These are phyloP conservation scores for Kingdonia uniflora DNA, from an alignment of 164 flowering plant genomes.

Conservation along the genomic window DNA sequence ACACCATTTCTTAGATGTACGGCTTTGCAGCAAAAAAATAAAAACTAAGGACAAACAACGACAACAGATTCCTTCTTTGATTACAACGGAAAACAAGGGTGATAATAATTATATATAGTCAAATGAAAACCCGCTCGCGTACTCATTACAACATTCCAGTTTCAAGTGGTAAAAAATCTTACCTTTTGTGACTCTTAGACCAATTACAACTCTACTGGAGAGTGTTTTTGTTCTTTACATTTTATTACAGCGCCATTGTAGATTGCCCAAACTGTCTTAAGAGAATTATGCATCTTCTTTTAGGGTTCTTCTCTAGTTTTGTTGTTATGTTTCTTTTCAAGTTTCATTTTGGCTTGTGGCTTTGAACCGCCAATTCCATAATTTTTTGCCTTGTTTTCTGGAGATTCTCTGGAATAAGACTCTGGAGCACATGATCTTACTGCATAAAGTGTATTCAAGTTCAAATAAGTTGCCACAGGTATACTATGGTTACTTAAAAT, in stretches of 20 bases:
- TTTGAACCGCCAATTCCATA: neutral
- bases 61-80: too few relatives aligned
- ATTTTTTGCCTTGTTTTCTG: slow-evolving; percentile 8
- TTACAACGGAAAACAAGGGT: too few relatives aligned
- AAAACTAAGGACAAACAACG: too few relatives aligned
- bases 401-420: slow-evolving; percentile 88
- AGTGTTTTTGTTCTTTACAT: too few relatives aligned
- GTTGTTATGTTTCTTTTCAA: neutral
- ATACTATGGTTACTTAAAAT: slow-evolving; percentile 2
- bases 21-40: too few relatives aligned
- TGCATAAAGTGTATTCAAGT: slow-evolving; percentile 71
- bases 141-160: too few relatives aligned
- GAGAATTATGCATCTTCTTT: too few relatives aligned
- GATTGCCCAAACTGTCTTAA: neutral
- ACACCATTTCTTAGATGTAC: too few relatives aligned
- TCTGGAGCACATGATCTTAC: slow-evolving; percentile 69
- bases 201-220: too few relatives aligned
- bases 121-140: too few relatives aligned
- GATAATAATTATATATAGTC: too few relatives aligned
- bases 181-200: neutral
- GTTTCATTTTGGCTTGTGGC: neutral
- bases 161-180: neutral
- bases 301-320: neutral
- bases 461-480: slow-evolving; percentile 90
- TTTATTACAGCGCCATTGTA: neutral